Percentiles rank a stretch among this genome's conserved stretches.
phyloP scores from a whole-genome alignment of 2,329 filamentous ascomycete genomes.

The Aspergillus japonicus region DNA sequence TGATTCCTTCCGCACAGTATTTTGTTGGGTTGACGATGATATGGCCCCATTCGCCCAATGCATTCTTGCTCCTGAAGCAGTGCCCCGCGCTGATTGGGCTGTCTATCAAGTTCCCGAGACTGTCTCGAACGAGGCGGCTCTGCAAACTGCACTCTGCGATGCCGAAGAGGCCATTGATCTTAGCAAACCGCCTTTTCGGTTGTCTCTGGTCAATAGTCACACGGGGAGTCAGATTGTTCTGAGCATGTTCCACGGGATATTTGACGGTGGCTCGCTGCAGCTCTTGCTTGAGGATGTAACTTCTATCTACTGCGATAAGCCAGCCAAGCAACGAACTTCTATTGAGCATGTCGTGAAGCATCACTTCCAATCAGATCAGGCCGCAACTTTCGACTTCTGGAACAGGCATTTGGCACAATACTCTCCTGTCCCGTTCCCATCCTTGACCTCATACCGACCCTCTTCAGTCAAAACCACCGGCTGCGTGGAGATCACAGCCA shows the following conservation, averaged over 20 bases:
- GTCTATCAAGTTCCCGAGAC: constrained; percentile 13
- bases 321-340: constrained; percentile 19
- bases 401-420: constrained; percentile 19
- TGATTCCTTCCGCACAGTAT: constrained; percentile 34
- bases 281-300: constrained; percentile 35
- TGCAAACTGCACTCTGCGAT: constrained; percentile 20
- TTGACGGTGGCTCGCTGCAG: constrained; percentile 38
- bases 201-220: constrained; percentile 21
- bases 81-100: constrained; percentile 15
- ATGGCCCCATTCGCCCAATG: constrained; percentile 39
- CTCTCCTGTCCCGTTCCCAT: constrained; percentile 24
- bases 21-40: constrained; percentile 34
- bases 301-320: constrained; percentile 18
- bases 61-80: constrained; percentile 22
- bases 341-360: constrained; percentile 27
- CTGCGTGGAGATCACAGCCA: constrained; percentile 24
- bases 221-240: constrained; percentile 23
- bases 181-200: constrained; percentile 21
- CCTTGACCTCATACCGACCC: constrained; percentile 22
- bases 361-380: constrained; percentile 25
- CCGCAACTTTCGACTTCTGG: constrained; percentile 24
- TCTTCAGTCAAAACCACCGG: constrained; percentile 15
- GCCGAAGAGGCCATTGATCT: constrained; percentile 23
- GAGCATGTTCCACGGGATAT: constrained; percentile 40
- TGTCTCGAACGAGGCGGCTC: constrained; percentile 17